Evolutionary conservation across 441 rosid species (phyloP), one percentile per base, ranked within the genome.

Genomic region (Mallotus repandus): DNA sequence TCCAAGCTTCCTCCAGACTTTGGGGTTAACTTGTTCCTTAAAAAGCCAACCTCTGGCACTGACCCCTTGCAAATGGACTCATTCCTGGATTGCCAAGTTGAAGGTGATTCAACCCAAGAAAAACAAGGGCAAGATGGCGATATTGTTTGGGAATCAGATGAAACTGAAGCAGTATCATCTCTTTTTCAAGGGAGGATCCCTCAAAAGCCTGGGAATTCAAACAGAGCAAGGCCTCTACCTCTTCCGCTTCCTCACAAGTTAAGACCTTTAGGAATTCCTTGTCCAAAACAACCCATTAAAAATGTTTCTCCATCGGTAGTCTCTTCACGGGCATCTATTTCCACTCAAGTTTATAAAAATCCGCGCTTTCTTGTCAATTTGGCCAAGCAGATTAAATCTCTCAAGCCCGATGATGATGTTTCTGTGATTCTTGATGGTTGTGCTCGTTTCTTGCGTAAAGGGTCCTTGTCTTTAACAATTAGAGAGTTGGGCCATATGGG

Each of bases 181-280:
- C 94, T 96, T 50, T 96, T 96, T 52, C 86, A 78, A 72, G 87
- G 89, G 52, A 86, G 99, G 63, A 86, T 90, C 35, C 94, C 97
- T 21, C 97, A 93, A 70, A 96, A 88, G 69, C 97, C 98, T 0
- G 88, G 86, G 1, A 84, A 78, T 16, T 77, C 81, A 66, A 57
- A 63, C 7, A 77, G 90, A 73, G 86, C 81, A 75, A 83, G 99
- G 78, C 89, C 94, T 43, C 88, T 91, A 3, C 97, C 98, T 0
- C 91, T 91, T 64, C 96, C 97, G 16, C 82, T 89, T 76, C 98
- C 98, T 80, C 70, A 89, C 84, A 91, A 89, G 73, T 62, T 91
- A 68, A 84, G 99, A 57, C 97, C 96, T 46, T 59, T 84, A 43
- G 82, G 87, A 69, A 81, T 89, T 25, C 98, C 97, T 60, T 78